A percentile compares a stretch with the other conserved stretches of the same genome.
phyloP scores from a whole-genome alignment of 106 monocot genomes.

The Dendrobium officinale region DNA sequence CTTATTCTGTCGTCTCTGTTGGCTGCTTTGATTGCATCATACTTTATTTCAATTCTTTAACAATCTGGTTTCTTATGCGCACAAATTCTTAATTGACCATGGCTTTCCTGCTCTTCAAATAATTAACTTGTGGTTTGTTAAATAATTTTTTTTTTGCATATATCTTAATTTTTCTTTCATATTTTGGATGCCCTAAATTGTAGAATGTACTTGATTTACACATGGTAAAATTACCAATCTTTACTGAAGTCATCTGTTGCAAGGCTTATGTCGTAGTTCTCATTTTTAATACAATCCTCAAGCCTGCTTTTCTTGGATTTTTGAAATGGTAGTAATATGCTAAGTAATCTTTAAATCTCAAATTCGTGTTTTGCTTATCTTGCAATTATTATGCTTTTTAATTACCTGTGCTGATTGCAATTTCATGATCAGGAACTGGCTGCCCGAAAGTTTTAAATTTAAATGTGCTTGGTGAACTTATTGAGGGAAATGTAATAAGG shows the following conservation, averaged over 20 bases:
- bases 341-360: not conserved
- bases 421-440: conserved; percentile 72
- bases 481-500: conserved; percentile 84
- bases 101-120: too few species aligned
- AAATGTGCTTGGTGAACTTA: conserved; percentile 62
- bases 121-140: too few species aligned
- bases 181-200: not conserved
- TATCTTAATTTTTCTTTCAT: not conserved
- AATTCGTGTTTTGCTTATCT: not conserved
- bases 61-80: too few species aligned
- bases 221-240: not conserved
- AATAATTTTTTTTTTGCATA: too few species aligned
- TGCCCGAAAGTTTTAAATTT: conserved; percentile 73
- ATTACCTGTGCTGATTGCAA: not conserved
- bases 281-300: not conserved
- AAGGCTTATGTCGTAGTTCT: not conserved
- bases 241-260: not conserved
- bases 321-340: not conserved
- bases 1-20: too few species aligned
- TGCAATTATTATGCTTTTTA: not conserved
- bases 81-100: too few species aligned
- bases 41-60: too few species aligned
- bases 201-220: not conserved
- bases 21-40: too few species aligned
- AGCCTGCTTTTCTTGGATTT: not conserved